Conservation (phyloP, 1,284 basidiomycete genomes). For the Puccinia hordei region DNA sequence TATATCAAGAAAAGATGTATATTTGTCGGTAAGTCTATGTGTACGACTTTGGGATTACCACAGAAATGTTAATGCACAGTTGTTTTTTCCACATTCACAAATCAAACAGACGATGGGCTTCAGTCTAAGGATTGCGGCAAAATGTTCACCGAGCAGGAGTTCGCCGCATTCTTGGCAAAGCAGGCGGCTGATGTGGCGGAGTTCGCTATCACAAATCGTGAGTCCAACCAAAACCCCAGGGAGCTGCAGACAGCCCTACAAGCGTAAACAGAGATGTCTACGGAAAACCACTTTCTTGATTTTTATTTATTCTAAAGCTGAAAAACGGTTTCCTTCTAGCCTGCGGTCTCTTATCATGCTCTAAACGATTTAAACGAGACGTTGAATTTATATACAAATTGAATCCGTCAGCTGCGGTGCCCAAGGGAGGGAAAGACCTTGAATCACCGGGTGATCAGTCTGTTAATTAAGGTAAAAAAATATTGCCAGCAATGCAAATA, state of each 20-base stretch:
- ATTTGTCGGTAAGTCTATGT: conserved; percentile 12
- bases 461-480: not conserved
- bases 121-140: not conserved
- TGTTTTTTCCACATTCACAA: not conserved
- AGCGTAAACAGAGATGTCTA: not conserved
- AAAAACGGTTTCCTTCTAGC: not conserved
- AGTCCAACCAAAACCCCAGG: not conserved
- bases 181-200: conserved; percentile 22
- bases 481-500: too few relatives aligned
- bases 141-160: conserved; percentile 22
- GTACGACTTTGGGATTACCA: not conserved
- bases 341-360: conserved; percentile 1
- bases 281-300: too few relatives aligned
- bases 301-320: not conserved
- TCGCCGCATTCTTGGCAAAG: conserved; percentile 29
- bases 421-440: not conserved
- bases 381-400: not conserved
- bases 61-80: not conserved
- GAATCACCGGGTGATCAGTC: not conserved
- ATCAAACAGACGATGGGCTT: conserved; percentile 10
- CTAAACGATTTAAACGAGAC: conserved; percentile 1
- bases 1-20: conserved; percentile 20
- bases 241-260: not conserved
- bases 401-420: not conserved
- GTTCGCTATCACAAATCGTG: conserved; percentile 16